Evolutionary conservation across 805 yeast species (phyloP).

Genomic region (Candida tallmaniae): DNA sequence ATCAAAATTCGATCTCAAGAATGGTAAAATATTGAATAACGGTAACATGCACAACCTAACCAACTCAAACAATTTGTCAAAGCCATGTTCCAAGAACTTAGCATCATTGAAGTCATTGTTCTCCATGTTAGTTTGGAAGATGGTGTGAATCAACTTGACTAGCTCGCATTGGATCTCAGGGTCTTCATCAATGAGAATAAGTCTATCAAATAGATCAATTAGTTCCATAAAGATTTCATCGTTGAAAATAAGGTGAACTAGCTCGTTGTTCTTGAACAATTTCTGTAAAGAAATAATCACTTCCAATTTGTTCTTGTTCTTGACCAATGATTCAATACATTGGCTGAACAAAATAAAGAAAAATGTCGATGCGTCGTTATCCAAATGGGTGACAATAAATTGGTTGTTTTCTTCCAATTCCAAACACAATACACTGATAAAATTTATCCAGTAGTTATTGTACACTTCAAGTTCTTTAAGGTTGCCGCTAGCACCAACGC

Average conservation of each 20-base stretch:
- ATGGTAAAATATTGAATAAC: slow-evolving; percentile 56
- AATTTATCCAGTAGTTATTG: slow-evolving; percentile 66
- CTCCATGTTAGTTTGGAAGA: slow-evolving; percentile 23
- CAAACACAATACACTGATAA: slow-evolving; percentile 70
- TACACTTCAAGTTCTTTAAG: slow-evolving; percentile 44
- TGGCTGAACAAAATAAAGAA: slow-evolving; percentile 79
- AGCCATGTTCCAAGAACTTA: slow-evolving; percentile 41
- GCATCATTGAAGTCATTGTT: slow-evolving; percentile 40
- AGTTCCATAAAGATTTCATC: slow-evolving; percentile 71
- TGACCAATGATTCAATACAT: slow-evolving; percentile 69
- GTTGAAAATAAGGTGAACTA: slow-evolving; percentile 57
- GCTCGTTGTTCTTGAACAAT: slow-evolving; percentile 51
- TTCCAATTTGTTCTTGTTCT: slow-evolving; percentile 40
- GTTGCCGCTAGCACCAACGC: slow-evolving; percentile 13
- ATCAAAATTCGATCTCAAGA: slow-evolving; percentile 45
- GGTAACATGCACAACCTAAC: slow-evolving; percentile 66
- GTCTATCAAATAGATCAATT: slow-evolving; percentile 69
- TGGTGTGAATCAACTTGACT: slow-evolving; percentile 25
- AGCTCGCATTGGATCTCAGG: slow-evolving; percentile 58
- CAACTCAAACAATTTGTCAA: slow-evolving; percentile 80
- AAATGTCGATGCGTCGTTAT: slow-evolving; percentile 54
- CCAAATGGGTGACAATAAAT: slow-evolving; percentile 45
- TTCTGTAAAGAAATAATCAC: slow-evolving; percentile 46
- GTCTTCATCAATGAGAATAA: slow-evolving; percentile 57
- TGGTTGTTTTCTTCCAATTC: slow-evolving; percentile 49